Evolutionary conservation across 2,329 filamentous ascomycete species (phyloP).

Genomic region (Alternaria alternata): DNA sequence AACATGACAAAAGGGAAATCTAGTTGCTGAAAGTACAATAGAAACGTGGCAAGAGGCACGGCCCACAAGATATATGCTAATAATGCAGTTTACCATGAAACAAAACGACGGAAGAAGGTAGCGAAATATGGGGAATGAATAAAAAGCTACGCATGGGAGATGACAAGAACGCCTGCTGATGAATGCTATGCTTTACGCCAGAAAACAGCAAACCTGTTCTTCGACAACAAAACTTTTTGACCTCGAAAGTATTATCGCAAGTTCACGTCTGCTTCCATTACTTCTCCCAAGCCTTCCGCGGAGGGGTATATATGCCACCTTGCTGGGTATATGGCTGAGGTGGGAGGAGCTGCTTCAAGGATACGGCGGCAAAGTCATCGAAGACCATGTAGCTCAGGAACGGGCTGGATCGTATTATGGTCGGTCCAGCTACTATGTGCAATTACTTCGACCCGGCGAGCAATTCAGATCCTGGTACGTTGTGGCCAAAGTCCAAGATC

Average conservation of each 20-base stretch:
- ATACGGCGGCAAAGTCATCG: neutral
- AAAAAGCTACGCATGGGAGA: neutral
- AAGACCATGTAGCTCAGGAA: neutral
- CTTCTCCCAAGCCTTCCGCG: neutral
- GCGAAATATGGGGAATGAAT: neutral
- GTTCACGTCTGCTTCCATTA: neutral
- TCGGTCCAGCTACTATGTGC: neutral
- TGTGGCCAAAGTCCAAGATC: constrained; percentile 88
- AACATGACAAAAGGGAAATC: neutral
- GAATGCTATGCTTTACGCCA: constrained; percentile 14
- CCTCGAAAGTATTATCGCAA: neutral
- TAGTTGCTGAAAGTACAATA: neutral
- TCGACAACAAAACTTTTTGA: constrained; percentile 1
- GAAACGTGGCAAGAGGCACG: neutral
- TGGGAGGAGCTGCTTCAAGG: neutral
- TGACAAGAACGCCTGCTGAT: neutral
- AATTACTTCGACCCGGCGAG: constrained; percentile 42
- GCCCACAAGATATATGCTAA: constrained; percentile 3
- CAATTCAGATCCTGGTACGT: constrained; percentile 62
- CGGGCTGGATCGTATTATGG: neutral
- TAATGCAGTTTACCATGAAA: constrained; percentile 28
- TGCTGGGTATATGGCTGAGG: neutral
- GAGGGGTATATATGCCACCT: neutral
- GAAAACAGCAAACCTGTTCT: neutral
- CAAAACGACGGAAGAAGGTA: constrained; percentile 17